Base-by-base conservation (phyloP, 2,329 filamentous ascomycete species). In the Penicillium sp. region DNA sequence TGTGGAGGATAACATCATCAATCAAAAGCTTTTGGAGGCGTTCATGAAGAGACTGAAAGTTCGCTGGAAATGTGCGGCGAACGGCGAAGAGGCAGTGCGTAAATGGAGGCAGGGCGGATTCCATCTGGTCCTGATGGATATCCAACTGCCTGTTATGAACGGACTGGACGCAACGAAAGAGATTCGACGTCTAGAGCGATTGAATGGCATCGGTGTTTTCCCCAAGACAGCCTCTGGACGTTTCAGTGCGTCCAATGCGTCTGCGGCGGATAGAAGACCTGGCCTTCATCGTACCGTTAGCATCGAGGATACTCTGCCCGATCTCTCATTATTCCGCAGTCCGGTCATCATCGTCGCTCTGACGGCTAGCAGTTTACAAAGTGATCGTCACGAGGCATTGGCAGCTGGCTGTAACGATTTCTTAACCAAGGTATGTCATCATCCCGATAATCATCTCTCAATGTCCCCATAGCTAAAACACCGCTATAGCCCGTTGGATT, bases 1-100 rank as follows among this genome's bases (percentile, higher is more conserved):
- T 56, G 94, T 99, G 13, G 94, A 99, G 77, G 94, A 99, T 77
- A 99, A 99, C 73, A 92, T 94, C 59, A 97, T 99, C 81, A 99
- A 97, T 69, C 79, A 97, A 62, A 90, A 91, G 67, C 85, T 99
- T 9, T 79, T 99, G 34, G 93, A 97, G 69, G 92, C 92, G 1
- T 96, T 99, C 68, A 93, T 97, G 81, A 96, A 97, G 76, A 83
- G 92, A 45, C 81, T 99, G 46, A 97, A 96, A 69, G 94, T 99
- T 6, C 85, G 94, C 32, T 97, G 93, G 92, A 89, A 94, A 73
- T 95, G 91, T n/a, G 94, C 94, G 36, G 91, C 95, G 82, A 96
- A 97, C 71, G 94, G 94, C 22, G 86, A 88, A 59, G 93, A 97
- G 61, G 94, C 94, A 2, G 92, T 97, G 27, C 88, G 84, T 56